Evolutionary conservation across 768 basidiomycete species (phyloP), one percentile per base, ranked within the genome.

Genomic region (Suillus discolor): DNA sequence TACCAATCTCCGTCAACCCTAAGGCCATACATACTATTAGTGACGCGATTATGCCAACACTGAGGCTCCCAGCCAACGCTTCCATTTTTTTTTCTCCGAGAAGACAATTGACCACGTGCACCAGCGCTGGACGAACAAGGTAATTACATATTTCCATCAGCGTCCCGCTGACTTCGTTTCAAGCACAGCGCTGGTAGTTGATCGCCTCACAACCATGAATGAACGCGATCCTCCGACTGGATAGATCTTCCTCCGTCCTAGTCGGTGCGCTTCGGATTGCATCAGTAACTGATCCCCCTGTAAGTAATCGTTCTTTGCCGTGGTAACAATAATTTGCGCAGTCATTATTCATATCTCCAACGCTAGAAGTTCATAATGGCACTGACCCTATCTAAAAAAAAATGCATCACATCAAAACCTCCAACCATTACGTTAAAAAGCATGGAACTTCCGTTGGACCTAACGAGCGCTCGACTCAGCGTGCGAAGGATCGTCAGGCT

Each of bases 21-120:
- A 62, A 63, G 38, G 28, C 55, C 31, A 31, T 31, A 31, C 31
- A 31, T 31, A 31, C 31, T 31, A 31, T 31, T 31, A 31, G 31
- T 72, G 73, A 74, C 53, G 67, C 60, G 18, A 23, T 64, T 31
- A 39, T 39, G 53, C 63, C 63, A 18, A 61, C 59, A 16, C 41
- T 60, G 34, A 25, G 23, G 49, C 39, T 47, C 67, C 23, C 23
- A 23, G 1, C 6, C 6, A 31, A 62, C n/a, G 69, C 76, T 75
- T 73, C 70, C 76, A 66, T 78, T 74, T 70, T 63, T 45, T 69
- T 65, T 67, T 62, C 71, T 68, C 75, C 69, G 64, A 69, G 72
- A 71, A 68, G 75, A 67, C 55, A 59, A 59, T 7, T 18, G 31
- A 57, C 39, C 66, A 63, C 59, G 62, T 38, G 36, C 11, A n/a